Conservation (phyloP, 2,329 filamentous ascomycete species). For the Setomelanomma holmii region DNA sequence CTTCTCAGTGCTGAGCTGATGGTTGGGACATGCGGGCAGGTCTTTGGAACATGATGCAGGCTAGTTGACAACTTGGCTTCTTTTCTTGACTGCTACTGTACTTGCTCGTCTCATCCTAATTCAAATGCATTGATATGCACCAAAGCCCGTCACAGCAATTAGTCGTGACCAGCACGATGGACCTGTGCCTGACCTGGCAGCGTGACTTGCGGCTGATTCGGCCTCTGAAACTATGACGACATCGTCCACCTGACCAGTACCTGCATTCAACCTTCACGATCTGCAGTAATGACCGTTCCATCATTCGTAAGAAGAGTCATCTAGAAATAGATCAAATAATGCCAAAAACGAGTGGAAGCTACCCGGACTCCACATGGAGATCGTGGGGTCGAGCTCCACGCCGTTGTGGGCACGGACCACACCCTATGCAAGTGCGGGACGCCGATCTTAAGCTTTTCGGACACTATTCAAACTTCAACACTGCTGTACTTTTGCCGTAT, state of each 20-base stretch:
- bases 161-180: neutral
- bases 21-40: neutral
- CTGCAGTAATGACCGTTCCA: neutral
- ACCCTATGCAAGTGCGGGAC: conserved; percentile 21
- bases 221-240: conserved; percentile 42
- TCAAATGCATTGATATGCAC: conserved; percentile 26
- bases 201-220: conserved; percentile 43
- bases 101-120: conserved; percentile 26
- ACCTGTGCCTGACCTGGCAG: conserved; percentile 22
- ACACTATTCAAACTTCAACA: conserved; percentile 26
- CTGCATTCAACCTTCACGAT: conserved; percentile 5
- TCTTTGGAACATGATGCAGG: conserved; percentile 1
- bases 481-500: too few relatives aligned
- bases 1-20: neutral
- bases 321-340: neutral
- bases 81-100: conserved; percentile 25
- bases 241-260: conserved; percentile 28
- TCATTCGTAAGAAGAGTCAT: too few relatives aligned
- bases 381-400: conserved; percentile 7
- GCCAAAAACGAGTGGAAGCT: too few relatives aligned
- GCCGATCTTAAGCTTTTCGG: conserved; percentile 19
- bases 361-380: neutral
- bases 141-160: neutral
- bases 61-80: conserved; percentile 13
- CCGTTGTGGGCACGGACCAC: conserved; percentile 21